These are phyloP conservation scores for Cytospora leucostoma DNA, from an alignment of 2,329 filamentous ascomycete species.

Conservation along the genomic window DNA sequence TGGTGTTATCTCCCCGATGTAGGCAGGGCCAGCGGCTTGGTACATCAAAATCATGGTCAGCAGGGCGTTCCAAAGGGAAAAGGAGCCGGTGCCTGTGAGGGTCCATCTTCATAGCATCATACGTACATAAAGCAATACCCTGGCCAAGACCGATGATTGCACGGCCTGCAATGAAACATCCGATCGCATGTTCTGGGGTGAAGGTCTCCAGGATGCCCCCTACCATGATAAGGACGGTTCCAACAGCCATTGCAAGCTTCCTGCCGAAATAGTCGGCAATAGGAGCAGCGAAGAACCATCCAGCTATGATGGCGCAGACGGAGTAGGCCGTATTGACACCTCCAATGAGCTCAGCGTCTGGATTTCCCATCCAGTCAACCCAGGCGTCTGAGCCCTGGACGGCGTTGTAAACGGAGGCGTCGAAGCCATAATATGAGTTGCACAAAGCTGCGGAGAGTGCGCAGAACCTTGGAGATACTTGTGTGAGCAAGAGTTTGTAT, in stretches of 20 bases:
- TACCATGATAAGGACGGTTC: conserved; percentile 65
- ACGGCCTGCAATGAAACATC: conserved; percentile 68
- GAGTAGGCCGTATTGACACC: conserved; percentile 69
- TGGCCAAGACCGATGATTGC: conserved; percentile 71
- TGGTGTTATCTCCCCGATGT: conserved; percentile 69
- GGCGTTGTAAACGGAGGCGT: conserved; percentile 73
- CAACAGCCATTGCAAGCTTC: conserved; percentile 64
- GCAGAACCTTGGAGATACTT: conserved; percentile 55
- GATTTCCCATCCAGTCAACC: conserved; percentile 61
- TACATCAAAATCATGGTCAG: conserved; percentile 31
- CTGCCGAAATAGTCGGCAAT: conserved; percentile 63
- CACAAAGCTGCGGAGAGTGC: conserved; percentile 70
- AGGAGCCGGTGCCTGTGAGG: conserved; percentile 38
- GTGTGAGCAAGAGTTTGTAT: not conserved
- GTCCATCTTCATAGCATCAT: not conserved
- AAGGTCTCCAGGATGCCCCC: conserved; percentile 71
- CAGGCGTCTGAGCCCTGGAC: conserved; percentile 69
- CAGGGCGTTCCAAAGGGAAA: not conserved
- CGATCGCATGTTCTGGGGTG: conserved; percentile 59
- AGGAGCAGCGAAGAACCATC: conserved; percentile 71
- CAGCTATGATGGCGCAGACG: conserved; percentile 68
- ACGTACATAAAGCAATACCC: conserved; percentile 59
- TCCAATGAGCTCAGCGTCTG: conserved; percentile 44
- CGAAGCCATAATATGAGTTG: conserved; percentile 77
- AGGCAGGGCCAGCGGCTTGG: conserved; percentile 63